phyloP scores from a whole-genome alignment of 176 grass and related monocot species.

The Elymus sibiricus region DNA sequence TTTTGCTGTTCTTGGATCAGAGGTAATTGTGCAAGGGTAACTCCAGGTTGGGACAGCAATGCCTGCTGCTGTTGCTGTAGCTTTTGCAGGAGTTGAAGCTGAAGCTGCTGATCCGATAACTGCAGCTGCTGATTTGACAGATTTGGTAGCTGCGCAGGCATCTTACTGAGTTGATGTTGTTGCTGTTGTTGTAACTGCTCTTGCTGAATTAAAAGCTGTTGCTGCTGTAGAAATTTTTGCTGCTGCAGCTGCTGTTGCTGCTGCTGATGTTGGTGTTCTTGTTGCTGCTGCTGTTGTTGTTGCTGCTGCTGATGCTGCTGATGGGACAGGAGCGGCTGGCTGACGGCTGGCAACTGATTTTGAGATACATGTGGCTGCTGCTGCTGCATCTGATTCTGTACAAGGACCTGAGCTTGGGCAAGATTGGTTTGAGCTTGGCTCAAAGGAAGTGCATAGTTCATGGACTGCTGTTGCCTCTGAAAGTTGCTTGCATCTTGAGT shows the following conservation, averaged over 20 bases:
- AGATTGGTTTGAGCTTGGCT: slow-evolving; percentile 51
- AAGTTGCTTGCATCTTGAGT: slow-evolving; percentile 41
- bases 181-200: slow-evolving; percentile 43
- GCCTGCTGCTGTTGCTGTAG: slow-evolving; percentile 77
- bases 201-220: slow-evolving; percentile 48
- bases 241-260: neutral
- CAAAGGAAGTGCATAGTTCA: slow-evolving; percentile 44
- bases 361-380: slow-evolving; percentile 36
- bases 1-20: slow-evolving; percentile 89
- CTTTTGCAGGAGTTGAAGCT: slow-evolving; percentile 50
- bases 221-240: slow-evolving; percentile 37
- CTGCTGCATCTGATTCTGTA: slow-evolving; percentile 55
- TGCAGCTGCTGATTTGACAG: slow-evolving; percentile 54
- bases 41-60: slow-evolving; percentile 56
- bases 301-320: slow-evolving; percentile 29
- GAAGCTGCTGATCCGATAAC: slow-evolving; percentile 55
- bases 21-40: slow-evolving; percentile 66
- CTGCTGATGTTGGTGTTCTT: slow-evolving; percentile 3
- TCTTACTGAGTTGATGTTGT: slow-evolving; percentile 58
- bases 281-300: neutral
- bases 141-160: slow-evolving; percentile 46
- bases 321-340: slow-evolving; percentile 16
- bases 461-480: slow-evolving; percentile 51
- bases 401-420: slow-evolving; percentile 51
- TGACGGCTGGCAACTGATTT: slow-evolving; percentile 34